Conservation (phyloP, 2,329 filamentous ascomycete species). For the Colletotrichum endophyticum region DNA sequence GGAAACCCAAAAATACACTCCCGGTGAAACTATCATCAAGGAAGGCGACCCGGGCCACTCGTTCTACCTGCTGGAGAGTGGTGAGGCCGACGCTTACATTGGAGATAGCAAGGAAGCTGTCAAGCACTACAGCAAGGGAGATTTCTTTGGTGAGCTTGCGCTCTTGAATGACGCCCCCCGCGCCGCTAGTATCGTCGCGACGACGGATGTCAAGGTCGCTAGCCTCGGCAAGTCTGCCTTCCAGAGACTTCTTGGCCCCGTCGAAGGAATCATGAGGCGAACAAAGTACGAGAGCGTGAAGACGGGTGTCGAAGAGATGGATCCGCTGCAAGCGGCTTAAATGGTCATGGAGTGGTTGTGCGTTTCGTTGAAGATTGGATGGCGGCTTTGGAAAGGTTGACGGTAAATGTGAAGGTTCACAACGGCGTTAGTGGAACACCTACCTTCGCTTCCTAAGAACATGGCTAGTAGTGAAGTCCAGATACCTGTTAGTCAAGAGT, state of each 20-base stretch:
- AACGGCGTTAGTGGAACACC: slow-evolving; percentile 28
- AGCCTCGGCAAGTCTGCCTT: slow-evolving; percentile 93
- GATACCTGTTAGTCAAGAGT: slow-evolving; percentile 31
- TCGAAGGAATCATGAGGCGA: slow-evolving; percentile 92
- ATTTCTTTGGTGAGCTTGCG: slow-evolving; percentile 96
- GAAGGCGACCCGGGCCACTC: slow-evolving; percentile 91
- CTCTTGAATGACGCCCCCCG: slow-evolving; percentile 92
- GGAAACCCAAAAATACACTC: slow-evolving; percentile 84
- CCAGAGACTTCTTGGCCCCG: slow-evolving; percentile 88
- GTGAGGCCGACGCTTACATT: slow-evolving; percentile 87
- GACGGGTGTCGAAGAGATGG: slow-evolving; percentile 69
- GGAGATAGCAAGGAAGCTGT: slow-evolving; percentile 72
- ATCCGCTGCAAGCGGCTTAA: slow-evolving; percentile 59
- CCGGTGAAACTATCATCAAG: slow-evolving; percentile 82
- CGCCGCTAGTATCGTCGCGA: slow-evolving; percentile 85
- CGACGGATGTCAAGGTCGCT: slow-evolving; percentile 90
- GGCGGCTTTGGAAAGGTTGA: slow-evolving; percentile 6
- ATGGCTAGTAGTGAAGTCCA: slow-evolving; percentile 36
- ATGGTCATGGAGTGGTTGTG: slow-evolving; percentile 6
- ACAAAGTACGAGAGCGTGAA: slow-evolving; percentile 67
- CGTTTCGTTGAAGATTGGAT: slow-evolving; percentile 12
- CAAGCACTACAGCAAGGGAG: slow-evolving; percentile 85
- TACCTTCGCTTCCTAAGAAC: slow-evolving; percentile 37
- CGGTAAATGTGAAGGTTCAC: slow-evolving; percentile 11
- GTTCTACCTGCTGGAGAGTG: slow-evolving; percentile 89